phyloP scores from a whole-genome alignment of 495 filamentous ascomycete species.

The Aspergillus asperescens region DNA sequence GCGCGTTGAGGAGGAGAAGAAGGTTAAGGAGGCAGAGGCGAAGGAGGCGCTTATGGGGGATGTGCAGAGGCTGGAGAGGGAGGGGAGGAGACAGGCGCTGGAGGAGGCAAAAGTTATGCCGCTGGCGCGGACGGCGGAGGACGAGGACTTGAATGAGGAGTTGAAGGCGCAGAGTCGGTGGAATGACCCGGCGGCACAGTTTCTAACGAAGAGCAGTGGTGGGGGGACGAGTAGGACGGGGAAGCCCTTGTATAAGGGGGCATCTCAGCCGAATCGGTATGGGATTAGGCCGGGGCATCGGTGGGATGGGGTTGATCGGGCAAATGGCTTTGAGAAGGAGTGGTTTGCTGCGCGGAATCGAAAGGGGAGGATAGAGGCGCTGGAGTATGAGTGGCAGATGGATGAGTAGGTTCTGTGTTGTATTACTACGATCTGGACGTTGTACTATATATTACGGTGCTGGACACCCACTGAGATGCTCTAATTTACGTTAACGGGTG shows the following conservation, averaged over 20 bases:
- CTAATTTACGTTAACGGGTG: too few relatives aligned
- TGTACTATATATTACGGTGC: slow-evolving; percentile 16
- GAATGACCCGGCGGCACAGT: slow-evolving; percentile 89
- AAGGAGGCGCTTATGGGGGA: slow-evolving; percentile 71
- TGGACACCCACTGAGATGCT: too few relatives aligned
- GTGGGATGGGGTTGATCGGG: slow-evolving; percentile 96
- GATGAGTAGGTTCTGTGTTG: slow-evolving; percentile 63
- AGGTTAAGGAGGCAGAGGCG: slow-evolving; percentile 54
- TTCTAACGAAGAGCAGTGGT: slow-evolving; percentile 54
- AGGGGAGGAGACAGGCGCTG: slow-evolving; percentile 55
- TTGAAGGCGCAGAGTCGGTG: slow-evolving; percentile 69
- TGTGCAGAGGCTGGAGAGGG: slow-evolving; percentile 62
- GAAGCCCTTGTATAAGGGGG: slow-evolving; percentile 72
- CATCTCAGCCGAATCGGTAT: slow-evolving; percentile 85
- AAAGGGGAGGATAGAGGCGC: slow-evolving; percentile 61
- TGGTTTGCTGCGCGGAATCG: slow-evolving; percentile 83
- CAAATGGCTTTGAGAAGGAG: slow-evolving; percentile 92
- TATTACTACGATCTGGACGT: background rate
- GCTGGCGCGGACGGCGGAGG: slow-evolving; percentile 73
- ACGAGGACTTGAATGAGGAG: slow-evolving; percentile 77
- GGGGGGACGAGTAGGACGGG: slow-evolving; percentile 48
- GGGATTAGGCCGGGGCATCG: slow-evolving; percentile 84
- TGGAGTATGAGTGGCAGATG: slow-evolving; percentile 96
- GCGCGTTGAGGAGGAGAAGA: slow-evolving; percentile 65
- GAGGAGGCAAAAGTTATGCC: slow-evolving; percentile 75